Conservation (phyloP, 1,284 basidiomycete genomes). For the Ustilago tritici region DNA sequence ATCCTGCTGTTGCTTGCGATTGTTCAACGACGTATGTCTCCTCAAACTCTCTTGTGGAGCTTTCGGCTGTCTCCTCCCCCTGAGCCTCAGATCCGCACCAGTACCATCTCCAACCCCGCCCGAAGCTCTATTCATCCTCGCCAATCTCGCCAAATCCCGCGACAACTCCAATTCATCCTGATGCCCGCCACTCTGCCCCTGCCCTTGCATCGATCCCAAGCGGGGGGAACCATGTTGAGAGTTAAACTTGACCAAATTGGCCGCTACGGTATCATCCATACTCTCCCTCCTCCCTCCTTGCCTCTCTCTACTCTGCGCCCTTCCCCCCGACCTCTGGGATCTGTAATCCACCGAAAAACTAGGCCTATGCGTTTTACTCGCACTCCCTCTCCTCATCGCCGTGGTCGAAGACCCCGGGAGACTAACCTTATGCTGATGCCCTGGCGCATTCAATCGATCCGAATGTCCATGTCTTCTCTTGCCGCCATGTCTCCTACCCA, state of each 20-base stretch:
- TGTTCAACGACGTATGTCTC: constrained; percentile 30
- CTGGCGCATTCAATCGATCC: constrained; percentile 35
- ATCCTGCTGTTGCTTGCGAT: constrained; percentile 21
- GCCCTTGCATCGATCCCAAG: constrained; percentile 14
- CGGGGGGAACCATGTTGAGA: constrained; percentile 3
- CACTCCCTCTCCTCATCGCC: constrained; percentile 33
- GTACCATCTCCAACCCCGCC: not conserved
- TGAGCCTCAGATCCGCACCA: not conserved
- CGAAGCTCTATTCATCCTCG: constrained; percentile 38
- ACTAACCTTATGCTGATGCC: constrained; percentile 47
- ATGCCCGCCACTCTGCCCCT: constrained; percentile 13
- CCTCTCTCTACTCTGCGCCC: constrained; percentile 25
- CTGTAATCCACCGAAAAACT: constrained; percentile 49
- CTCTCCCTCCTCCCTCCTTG: constrained; percentile 27
- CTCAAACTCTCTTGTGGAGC: constrained; percentile 20
- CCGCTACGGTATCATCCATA: constrained; percentile 32
- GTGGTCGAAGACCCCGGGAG: constrained; percentile 30
- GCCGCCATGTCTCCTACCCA: constrained; percentile 63
- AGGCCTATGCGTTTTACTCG: constrained; percentile 38
- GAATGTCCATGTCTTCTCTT: constrained; percentile 49
- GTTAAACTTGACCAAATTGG: constrained; percentile 14
- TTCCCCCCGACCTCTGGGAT: not conserved
- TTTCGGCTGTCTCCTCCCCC: constrained; percentile 23
- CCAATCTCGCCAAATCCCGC: constrained; percentile 40
- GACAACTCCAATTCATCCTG: constrained; percentile 48